Evolutionary conservation across 306 rosid species (phyloP).

Genomic region (Acacia melanoxylon): DNA sequence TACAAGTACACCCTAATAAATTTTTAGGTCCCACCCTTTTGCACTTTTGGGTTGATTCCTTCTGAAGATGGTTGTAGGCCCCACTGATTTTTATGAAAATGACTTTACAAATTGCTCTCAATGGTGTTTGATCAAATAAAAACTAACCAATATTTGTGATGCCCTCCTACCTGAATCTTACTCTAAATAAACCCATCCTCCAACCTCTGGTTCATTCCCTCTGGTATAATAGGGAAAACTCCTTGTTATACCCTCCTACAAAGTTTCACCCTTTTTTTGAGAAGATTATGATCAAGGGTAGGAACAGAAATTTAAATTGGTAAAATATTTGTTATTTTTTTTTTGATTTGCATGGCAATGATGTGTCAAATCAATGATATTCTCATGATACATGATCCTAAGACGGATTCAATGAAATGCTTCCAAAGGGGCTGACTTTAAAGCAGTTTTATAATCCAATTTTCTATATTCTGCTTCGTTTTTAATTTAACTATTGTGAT

Average conservation of each 20-base stretch:
- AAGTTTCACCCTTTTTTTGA: background rate
- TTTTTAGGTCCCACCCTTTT: conserved; percentile 23
- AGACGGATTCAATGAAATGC: background rate
- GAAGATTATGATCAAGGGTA: background rate
- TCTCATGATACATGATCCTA: background rate
- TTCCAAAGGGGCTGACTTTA: background rate
- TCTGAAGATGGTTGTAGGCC: background rate
- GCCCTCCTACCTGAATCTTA: background rate
- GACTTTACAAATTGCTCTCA: background rate
- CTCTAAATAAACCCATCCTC: background rate
- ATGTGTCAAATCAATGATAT: background rate
- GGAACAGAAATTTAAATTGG: background rate
- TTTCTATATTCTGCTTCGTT: background rate
- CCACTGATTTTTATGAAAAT: background rate
- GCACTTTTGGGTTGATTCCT: background rate
- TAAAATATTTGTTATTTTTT: background rate
- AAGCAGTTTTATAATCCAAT: background rate
- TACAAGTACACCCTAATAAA: conserved; percentile 1
- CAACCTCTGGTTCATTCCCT: background rate
- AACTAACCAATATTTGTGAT: background rate
- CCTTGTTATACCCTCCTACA: background rate
- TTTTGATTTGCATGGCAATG: background rate
- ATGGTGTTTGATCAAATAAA: background rate
- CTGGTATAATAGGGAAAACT: background rate
- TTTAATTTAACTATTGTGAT: background rate